Evolutionary conservation across 1,139 yeast species (phyloP), one percentile per base, ranked within the genome.

Genomic region (Saccharomyces hybrid): DNA sequence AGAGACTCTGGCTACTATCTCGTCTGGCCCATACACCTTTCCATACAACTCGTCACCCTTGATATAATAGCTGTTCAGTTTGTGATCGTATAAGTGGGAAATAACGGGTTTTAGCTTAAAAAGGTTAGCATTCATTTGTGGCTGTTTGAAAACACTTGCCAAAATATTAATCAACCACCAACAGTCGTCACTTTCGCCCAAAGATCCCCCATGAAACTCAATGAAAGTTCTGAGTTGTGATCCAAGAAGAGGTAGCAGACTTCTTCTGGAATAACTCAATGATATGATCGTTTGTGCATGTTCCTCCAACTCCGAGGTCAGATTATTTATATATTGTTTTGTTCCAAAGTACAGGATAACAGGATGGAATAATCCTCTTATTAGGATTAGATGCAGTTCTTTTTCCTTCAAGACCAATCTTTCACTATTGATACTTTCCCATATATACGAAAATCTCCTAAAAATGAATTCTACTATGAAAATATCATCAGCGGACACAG

Each of bases 391-490:
- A 59, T 89, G 97, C 46, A 88, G 73, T 9, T 75, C 76, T 55
- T 83, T 79, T 60, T 88, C 95, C 54, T 79, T 79, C 53, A 88
- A 74, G 49, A 84, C 80, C 53, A 89, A 73, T 54, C 95, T 74
- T 9, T 83, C 84, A 1, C 79, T 76, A n/a, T 76, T 75, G 26
- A 88, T 64, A 27, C 77, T 77, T 5, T 72, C 72, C 95, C 96
- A 88, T 23, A 85, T 73, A 0, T 68, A 67, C 2, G 69, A 62
- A 34, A 79, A 59, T 28, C 77, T 70, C 3, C 68, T 67, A 7
- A 74, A 66, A 47, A 78, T 59, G 4, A 55, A 48, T 5, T 54
- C 54, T 0, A 61, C 58, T n/a, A 57, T 46, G 19, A 16, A 25
- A 47, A 50, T 42, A 9, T 49, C 56, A 14, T 55, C 52, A 8